Conservation (phyloP, 805 yeast species). For the Metschnikowia peoriensis region DNA sequence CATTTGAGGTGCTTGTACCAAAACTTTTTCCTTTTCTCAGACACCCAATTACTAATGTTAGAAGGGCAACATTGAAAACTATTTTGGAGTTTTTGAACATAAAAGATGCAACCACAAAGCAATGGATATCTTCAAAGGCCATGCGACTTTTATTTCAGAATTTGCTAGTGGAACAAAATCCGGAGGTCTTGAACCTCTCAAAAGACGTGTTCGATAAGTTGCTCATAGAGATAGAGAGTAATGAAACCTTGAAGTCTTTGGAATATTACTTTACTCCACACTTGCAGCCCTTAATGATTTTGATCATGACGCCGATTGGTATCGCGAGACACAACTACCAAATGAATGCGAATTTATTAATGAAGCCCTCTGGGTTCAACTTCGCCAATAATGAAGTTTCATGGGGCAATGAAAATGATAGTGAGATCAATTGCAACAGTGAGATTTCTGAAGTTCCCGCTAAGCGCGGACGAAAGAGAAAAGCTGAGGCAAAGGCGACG, state of each 20-base stretch:
- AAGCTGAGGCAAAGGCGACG: slow-evolving; percentile 21
- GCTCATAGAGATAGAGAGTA: slow-evolving; percentile 42
- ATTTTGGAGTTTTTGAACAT: slow-evolving; percentile 70
- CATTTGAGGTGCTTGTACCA: slow-evolving; percentile 80
- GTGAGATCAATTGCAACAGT: slow-evolving; percentile 7
- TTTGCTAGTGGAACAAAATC: slow-evolving; percentile 83
- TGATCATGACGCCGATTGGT: slow-evolving; percentile 93
- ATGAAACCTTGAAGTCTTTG: slow-evolving; percentile 31
- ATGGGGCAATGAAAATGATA: slow-evolving; percentile 11
- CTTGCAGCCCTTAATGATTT: slow-evolving; percentile 55
- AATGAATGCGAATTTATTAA: slow-evolving; percentile 71
- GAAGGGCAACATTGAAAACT: slow-evolving; percentile 83
- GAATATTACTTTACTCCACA: slow-evolving; percentile 57
- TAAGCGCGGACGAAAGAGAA: slow-evolving; percentile 50
- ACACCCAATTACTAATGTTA: slow-evolving; percentile 88
- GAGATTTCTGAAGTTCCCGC: slow-evolving; percentile 17
- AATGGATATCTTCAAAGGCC: slow-evolving; percentile 77
- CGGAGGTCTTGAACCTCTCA: slow-evolving; percentile 64
- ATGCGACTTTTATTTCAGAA: slow-evolving; percentile 83
- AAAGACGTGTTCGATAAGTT: slow-evolving; percentile 57
- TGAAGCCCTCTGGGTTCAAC: slow-evolving; percentile 72
- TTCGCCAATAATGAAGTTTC: slow-evolving; percentile 16
- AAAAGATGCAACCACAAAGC: slow-evolving; percentile 48
- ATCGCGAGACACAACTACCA: slow-evolving; percentile 82
- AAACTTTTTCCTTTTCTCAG: slow-evolving; percentile 87